These are phyloP conservation scores for Asterella californica DNA, from an alignment of 225 moss, liverwort and hornwort genomes.

Conservation along the genomic window DNA sequence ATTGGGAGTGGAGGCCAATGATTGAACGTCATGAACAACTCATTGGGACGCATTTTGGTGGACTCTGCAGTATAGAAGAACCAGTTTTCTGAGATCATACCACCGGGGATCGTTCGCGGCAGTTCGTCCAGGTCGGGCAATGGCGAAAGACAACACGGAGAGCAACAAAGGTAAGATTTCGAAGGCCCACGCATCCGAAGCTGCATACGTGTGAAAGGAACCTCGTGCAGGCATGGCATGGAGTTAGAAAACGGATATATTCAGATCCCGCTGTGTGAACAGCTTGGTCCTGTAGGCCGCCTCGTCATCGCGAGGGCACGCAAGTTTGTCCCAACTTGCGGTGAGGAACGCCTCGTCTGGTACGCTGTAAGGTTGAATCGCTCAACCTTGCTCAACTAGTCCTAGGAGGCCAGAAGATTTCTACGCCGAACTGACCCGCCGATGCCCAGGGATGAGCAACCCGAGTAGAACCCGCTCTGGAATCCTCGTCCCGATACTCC, in stretches of 20 bases:
- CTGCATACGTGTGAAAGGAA: not conserved
- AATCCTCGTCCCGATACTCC: not conserved
- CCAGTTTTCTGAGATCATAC: not conserved
- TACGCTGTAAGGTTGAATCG: not conserved
- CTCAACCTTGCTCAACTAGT: not conserved
- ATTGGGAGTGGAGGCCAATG: not conserved
- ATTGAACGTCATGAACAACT: not conserved
- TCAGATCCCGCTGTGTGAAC: not conserved
- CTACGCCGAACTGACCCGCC: not conserved
- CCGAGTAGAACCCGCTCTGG: not conserved
- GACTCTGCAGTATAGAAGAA: not conserved
- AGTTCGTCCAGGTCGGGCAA: not conserved
- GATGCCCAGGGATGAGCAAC: not conserved
- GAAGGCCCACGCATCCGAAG: not conserved
- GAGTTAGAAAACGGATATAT: not conserved
- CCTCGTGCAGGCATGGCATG: not conserved
- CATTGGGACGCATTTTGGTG: not conserved
- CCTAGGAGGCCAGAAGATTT: not conserved
- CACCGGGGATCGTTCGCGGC: not conserved
- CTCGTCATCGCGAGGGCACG: not conserved
- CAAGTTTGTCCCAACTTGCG: not conserved
- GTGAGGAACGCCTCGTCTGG: not conserved
- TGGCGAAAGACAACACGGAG: constrained; percentile 8
- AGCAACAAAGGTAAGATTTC: not conserved
- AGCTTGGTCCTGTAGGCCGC: not conserved